Evolutionary conservation across 1,284 basidiomycete genomes (phyloP), one percentile per base, ranked within the genome.

Genomic region (Schizophyllum commune): DNA sequence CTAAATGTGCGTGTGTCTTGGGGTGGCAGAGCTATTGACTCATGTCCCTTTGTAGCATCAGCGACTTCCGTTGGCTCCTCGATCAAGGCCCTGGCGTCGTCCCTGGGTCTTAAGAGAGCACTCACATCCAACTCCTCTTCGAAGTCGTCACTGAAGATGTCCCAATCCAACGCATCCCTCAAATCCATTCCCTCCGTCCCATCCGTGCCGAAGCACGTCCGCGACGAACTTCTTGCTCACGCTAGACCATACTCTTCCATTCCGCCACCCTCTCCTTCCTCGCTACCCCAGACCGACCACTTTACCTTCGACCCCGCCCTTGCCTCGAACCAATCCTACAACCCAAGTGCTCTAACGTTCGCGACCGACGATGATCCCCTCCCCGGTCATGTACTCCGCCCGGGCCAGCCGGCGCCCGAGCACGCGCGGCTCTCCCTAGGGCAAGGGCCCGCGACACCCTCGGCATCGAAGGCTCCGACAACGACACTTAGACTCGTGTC

Each of bases 401-500:
- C 81, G 27, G 85, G 86, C 9, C 67, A 74, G 15, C 84, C 83
- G 11, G 85, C 81, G 1, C 86, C 85, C 19, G 63, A 71, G 13
- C 78, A 83, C 61, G 84, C 82, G 1, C 79, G 86, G 4, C 74
- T 86, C 47, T 83, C 81, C 65, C 70, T 82, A 19, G 80, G 80
- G 19, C 68, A 75, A 5, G 76, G 76, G 1, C 67, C 75, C 7
- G 68, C 67, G 34, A 74, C 70, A 7, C 75, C 77, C 63, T 69
- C 74, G 67, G 69, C 71, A 65, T 66, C 70, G 62, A 68, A 73
- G 32, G 80, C 74, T 19, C 76, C 80, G 1, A 77, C 81, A 5
- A 83, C 83, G 11, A 85, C 86, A 6, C 84, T 90, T 60, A 81
- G 88, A 27, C 80, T 90, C 8, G 81, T 90, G 60, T 76, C 79